Percentiles rank a stretch among this genome's conserved stretches.
Evolutionary conservation across 1,284 basidiomycete genomes (phyloP).

Genomic region (Cryptococcus jaspeensis): DNA sequence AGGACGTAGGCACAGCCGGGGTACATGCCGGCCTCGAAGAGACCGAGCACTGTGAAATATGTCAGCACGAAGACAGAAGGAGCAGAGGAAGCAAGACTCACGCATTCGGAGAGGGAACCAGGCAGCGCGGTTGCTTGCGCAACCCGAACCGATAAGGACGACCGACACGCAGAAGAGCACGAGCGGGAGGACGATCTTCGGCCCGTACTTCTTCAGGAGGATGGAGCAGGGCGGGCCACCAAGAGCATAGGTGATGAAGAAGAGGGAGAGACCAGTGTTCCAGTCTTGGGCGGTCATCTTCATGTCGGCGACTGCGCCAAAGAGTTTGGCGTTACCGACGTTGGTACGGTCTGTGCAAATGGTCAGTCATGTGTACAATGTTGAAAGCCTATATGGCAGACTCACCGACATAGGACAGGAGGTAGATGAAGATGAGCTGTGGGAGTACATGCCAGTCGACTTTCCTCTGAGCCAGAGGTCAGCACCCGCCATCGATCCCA

Average conservation of each 20-base stretch:
- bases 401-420: constrained; percentile 17
- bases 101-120: constrained; percentile 29
- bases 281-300: constrained; percentile 11
- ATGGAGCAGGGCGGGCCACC: constrained; percentile 23
- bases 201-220: constrained; percentile 22
- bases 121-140: constrained; percentile 15
- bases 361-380: too few species aligned
- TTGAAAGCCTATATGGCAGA: neutral
- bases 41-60: constrained; percentile 16
- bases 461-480: constrained; percentile 9
- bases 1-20: constrained; percentile 23
- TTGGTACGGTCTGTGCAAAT: neutral
- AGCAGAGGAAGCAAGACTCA: constrained; percentile 5
- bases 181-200: constrained; percentile 21
- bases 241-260: constrained; percentile 31
- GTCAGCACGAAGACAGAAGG: neutral
- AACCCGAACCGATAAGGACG: constrained; percentile 23
- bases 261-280: constrained; percentile 28
- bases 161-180: constrained; percentile 12
- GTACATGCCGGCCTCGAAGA: constrained; percentile 28
- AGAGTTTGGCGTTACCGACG: neutral
- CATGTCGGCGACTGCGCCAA: constrained; percentile 1
- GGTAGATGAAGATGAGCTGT: constrained; percentile 23
- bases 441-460: constrained; percentile 24
- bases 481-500: neutral